phyloP scores from a whole-genome alignment of 2,329 filamentous ascomycete species.

The Podosphaera aphanis region DNA sequence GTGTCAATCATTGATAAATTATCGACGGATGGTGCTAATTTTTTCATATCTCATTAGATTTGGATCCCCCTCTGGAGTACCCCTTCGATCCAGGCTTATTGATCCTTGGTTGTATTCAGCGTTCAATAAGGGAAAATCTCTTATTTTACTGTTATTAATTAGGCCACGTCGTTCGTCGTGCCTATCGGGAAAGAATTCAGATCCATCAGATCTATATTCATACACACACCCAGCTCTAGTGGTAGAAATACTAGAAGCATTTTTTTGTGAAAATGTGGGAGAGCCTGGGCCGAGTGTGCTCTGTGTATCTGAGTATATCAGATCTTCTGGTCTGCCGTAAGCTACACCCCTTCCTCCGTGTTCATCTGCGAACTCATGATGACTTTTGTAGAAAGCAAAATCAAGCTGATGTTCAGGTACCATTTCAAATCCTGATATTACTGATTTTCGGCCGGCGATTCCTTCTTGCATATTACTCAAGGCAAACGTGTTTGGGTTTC shows the following conservation, averaged over 20 bases:
- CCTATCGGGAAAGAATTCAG: conserved; percentile 19
- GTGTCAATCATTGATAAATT: no score
- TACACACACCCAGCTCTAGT: conserved; percentile 5
- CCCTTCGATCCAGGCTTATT: conserved; percentile 30
- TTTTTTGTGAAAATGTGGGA: conserved; percentile 6
- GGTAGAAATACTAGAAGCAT: neutral
- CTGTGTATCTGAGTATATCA: conserved; percentile 19
- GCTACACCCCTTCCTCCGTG: conserved; percentile 51
- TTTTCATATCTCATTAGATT: conserved; percentile 16
- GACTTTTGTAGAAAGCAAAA: conserved; percentile 75
- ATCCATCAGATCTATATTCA: conserved; percentile 11
- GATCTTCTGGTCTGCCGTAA: conserved; percentile 34
- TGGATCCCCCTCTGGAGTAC: conserved; percentile 25
- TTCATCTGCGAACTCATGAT: conserved; percentile 67
- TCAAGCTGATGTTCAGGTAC: conserved; percentile 75
- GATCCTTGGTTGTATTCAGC: conserved; percentile 20
- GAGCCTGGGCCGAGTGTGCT: conserved; percentile 8
- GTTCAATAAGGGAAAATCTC: conserved; percentile 21
- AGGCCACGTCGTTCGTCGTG: conserved; percentile 27
- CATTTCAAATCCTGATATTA: conserved; percentile 59
- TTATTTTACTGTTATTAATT: conserved; percentile 27
- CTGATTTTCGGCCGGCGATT: conserved; percentile 19
- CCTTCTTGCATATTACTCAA: conserved; percentile 50
- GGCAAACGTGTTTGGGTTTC: conserved; percentile 61
- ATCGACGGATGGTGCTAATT: conserved; percentile 4